phyloP scores from a whole-genome alignment of 1,284 basidiomycete genomes.

The Irpex sp. region DNA sequence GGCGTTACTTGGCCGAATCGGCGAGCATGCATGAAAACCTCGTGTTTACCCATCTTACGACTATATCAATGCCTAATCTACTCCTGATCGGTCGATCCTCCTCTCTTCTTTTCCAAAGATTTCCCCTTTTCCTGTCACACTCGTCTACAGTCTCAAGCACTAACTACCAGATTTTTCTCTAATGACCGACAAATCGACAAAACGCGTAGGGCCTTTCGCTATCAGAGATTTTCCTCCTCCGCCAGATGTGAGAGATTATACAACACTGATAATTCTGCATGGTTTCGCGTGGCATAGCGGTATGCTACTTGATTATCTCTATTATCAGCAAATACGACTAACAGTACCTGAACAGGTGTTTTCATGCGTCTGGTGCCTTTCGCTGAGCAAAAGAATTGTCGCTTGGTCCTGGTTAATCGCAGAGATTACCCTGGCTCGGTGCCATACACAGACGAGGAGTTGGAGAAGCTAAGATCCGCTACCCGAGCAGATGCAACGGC shows the following conservation, averaged over 20 bases:
- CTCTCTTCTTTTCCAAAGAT: no score
- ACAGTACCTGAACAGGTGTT: constrained; percentile 12
- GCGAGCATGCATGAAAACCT: no score
- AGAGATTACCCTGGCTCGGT: constrained; percentile 37
- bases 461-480: constrained; percentile 8
- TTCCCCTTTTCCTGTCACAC: not conserved
- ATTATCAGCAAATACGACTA: not conserved
- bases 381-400: constrained; percentile 26
- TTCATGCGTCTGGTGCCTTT: constrained; percentile 21
- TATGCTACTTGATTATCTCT: not conserved
- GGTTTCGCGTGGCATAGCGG: constrained; percentile 16
- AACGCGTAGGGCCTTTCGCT: not conserved
- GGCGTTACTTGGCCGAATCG: no score
- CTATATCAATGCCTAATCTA: not conserved
- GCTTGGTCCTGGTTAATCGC: constrained; percentile 34
- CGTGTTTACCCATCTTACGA: no score
- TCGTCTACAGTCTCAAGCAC: not conserved
- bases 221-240: not conserved
- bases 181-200: not conserved
- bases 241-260: constrained; percentile 31
- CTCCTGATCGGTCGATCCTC: not conserved
- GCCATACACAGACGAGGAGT: constrained; percentile 28
- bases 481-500: not conserved
- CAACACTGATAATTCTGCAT: constrained; percentile 16
- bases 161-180: not conserved